Percentiles rank a stretch among this genome's conserved stretches.
Evolutionary conservation across 768 basidiomycete genomes (phyloP).

Genomic region (Boletus subparvulus): DNA sequence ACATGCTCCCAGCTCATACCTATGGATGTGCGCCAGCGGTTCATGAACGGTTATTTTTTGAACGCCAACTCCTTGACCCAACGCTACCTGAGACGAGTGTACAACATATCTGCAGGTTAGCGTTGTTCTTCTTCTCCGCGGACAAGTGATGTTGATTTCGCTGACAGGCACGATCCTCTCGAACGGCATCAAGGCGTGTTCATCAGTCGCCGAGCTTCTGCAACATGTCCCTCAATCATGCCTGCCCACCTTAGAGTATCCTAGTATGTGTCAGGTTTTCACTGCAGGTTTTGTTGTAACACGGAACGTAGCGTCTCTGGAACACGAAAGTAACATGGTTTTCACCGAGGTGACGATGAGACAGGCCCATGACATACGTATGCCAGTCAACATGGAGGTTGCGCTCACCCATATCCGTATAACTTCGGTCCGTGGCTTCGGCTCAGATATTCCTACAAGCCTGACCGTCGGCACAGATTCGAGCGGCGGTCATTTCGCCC

Average conservation of each 20-base stretch:
- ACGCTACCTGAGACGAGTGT: constrained; percentile 72
- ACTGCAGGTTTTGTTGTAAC: constrained; percentile 4
- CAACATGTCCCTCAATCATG: constrained; percentile 52
- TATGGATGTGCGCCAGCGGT: constrained; percentile 61
- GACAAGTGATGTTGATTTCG: background rate
- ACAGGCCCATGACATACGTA: constrained; percentile 59
- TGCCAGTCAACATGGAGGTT: constrained; percentile 70
- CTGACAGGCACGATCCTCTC: constrained; percentile 51
- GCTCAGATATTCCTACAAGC: background rate
- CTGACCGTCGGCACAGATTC: constrained; percentile 44
- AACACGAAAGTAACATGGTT: constrained; percentile 52
- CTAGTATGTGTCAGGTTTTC: constrained; percentile 43
- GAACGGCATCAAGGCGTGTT: constrained; percentile 55
- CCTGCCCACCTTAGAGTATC: constrained; percentile 48
- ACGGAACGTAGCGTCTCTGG: constrained; percentile 51
- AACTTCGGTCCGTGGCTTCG: constrained; percentile 56
- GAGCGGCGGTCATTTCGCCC: constrained; percentile 70
- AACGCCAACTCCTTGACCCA: constrained; percentile 72
- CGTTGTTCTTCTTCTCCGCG: background rate
- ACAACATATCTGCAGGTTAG: constrained; percentile 62
- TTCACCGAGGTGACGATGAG: constrained; percentile 71
- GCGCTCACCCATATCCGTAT: constrained; percentile 72
- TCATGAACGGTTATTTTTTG: constrained; percentile 61
- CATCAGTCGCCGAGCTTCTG: constrained; percentile 60
- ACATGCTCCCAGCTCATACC: constrained; percentile 76